Evolutionary conservation across 129 eudicot species (phyloP).

Genomic region (Flaveria brownii): DNA sequence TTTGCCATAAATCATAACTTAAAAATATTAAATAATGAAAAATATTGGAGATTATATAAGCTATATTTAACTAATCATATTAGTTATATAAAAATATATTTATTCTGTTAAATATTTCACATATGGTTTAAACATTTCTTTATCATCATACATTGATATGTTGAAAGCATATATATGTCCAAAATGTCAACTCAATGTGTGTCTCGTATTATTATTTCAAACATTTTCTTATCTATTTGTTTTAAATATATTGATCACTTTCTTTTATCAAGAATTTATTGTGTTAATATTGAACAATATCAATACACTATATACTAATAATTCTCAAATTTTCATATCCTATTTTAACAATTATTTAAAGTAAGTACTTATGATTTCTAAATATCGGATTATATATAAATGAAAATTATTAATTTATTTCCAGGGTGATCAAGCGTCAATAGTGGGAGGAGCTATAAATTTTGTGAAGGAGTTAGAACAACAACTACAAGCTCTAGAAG

Average conservation of each 20-base stretch:
- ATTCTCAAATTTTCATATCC: too few species aligned
- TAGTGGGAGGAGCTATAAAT: constrained; percentile 50
- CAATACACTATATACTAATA: too few species aligned
- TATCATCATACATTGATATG: neutral
- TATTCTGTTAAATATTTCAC: neutral
- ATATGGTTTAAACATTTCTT: neutral
- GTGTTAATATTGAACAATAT: neutral
- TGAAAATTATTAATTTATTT: neutral
- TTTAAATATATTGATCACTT: too few species aligned
- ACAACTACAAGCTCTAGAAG: constrained; percentile 38
- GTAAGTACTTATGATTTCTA: too few species aligned
- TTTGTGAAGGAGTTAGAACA: constrained; percentile 51
- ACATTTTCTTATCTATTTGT: neutral
- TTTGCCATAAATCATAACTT: neutral
- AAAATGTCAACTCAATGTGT: neutral
- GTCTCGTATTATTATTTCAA: neutral
- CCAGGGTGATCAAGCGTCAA: constrained; percentile 58
- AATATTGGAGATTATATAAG: too few species aligned
- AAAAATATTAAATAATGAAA: neutral
- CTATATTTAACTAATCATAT: too few species aligned
- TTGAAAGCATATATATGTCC: neutral
- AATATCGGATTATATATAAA: neutral
- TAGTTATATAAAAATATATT: too few species aligned
- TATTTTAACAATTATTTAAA: too few species aligned
- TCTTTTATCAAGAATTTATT: neutral